Percentiles rank a stretch among this genome's conserved stretches.
Evolutionary conservation across 345 rosid genomes (phyloP).

Genomic region (Murraya koenigii): DNA sequence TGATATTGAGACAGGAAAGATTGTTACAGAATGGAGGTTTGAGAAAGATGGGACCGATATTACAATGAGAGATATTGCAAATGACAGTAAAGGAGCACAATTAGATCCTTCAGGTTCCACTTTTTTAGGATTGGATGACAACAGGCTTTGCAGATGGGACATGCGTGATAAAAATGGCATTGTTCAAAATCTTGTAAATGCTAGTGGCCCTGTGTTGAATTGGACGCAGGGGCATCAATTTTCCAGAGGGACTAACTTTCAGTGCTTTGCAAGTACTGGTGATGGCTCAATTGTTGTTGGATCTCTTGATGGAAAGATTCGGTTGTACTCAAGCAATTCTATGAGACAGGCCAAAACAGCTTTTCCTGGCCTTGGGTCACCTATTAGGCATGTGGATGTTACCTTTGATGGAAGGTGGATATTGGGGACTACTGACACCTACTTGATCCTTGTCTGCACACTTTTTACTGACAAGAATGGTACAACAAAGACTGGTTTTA

Average conservation of each 20-base stretch:
- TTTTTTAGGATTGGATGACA: slow-evolving; percentile 89
- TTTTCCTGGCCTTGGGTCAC: slow-evolving; percentile 97
- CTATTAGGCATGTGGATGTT: slow-evolving; percentile 94
- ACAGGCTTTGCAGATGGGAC: slow-evolving; percentile 98
- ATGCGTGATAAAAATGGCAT: slow-evolving; percentile 91
- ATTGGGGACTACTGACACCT: slow-evolving; percentile 92
- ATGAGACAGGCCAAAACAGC: slow-evolving; percentile 99
- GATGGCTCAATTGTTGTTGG: slow-evolving; percentile 99
- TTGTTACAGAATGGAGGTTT: slow-evolving; percentile 88
- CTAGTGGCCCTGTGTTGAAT: slow-evolving; percentile 68
- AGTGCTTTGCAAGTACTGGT: slow-evolving; percentile 97
- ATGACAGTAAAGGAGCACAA: slow-evolving; percentile 92
- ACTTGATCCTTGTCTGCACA: slow-evolving; percentile 83
- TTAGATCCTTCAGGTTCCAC: slow-evolving; percentile 96
- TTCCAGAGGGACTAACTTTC: slow-evolving; percentile 97
- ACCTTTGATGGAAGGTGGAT: slow-evolving; percentile 99
- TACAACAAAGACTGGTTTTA: slow-evolving; percentile 83
- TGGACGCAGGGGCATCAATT: slow-evolving; percentile 98
- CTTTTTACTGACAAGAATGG: slow-evolving; percentile 87
- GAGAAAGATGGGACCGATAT: slow-evolving; percentile 96
- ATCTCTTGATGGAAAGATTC: slow-evolving; percentile 93
- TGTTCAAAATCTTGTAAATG: slow-evolving; percentile 82
- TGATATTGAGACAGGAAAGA: slow-evolving; percentile 91
- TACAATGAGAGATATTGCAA: slow-evolving; percentile 87
- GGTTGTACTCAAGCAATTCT: slow-evolving; percentile 78